A percentile compares a stretch with the other conserved stretches of the same genome.
Evolutionary conservation across 176 grass and related monocot genomes (phyloP).

Genomic region (Cenchrus purpureus): DNA sequence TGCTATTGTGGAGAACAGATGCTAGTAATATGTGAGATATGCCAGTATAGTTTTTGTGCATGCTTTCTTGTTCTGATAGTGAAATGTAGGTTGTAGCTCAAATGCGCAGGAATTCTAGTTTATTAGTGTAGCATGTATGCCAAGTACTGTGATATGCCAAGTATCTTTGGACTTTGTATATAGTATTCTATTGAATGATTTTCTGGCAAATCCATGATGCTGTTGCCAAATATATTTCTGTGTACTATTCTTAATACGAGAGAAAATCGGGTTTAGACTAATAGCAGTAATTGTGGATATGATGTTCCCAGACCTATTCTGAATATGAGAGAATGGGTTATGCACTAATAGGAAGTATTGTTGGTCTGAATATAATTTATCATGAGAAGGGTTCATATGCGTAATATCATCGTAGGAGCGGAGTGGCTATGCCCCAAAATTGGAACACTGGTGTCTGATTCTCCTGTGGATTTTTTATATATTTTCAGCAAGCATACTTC

Average conservation of each 20-base stretch:
- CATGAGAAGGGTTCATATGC: not conserved
- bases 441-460: slow-evolving; percentile 7
- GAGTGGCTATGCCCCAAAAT: not conserved
- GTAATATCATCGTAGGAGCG: not conserved
- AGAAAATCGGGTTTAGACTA: not conserved
- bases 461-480: slow-evolving; percentile 10
- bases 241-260: not conserved
- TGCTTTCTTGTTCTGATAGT: too few relatives aligned
- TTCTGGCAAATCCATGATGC: not conserved
- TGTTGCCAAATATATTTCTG: not conserved
- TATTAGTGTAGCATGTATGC: not conserved
- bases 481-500: slow-evolving; percentile 94
- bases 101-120: not conserved
- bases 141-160: not conserved
- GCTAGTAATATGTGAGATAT: too few relatives aligned
- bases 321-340: not conserved
- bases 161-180: too few relatives aligned
- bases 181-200: not conserved
- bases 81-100: not conserved
- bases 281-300: not conserved
- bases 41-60: too few relatives aligned
- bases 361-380: not conserved
- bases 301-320: not conserved
- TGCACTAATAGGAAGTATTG: not conserved
- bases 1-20: too few relatives aligned